Evolutionary conservation across 106 monocot species (phyloP), one percentile per base, ranked within the genome.

Genomic region (Vanilla planifolia): DNA sequence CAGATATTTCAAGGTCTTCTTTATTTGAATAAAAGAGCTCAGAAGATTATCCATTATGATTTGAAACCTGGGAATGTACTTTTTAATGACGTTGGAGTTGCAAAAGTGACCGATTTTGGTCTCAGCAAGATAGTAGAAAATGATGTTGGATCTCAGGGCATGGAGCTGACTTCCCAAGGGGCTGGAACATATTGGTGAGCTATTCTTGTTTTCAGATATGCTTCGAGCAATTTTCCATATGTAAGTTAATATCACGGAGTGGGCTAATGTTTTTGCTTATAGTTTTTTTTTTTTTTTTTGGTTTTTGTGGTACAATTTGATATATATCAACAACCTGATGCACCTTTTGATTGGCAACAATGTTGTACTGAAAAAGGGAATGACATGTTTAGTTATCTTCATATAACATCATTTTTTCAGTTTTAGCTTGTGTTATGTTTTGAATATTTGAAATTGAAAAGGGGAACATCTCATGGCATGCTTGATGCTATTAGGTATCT

Each of bases 1-100:
- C 96, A 98, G 77, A 91, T 98, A 81, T 98, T 98, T 73, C 96
- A 91, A 72, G 96, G 91, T 37, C 91, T 98, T 63, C 63, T 91
- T 13, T 98, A 98, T 64, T 63, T 98, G 64, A 98, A 98, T 48
- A 98, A 91, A 72, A 77, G 87, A 70, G 33, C 78, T 66, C 96
- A 91, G 66, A 98, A 81, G 63, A 85, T 98, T 43, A 98, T 98
- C 64, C 96, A 98, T 65, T 98, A 91, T 76, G 96, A 98, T 74
- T 72, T 98, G 67, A 98, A 98, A 43, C 96, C 96, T 46, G 96
- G 96, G 19, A 98, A 98, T 82, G 96, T 98, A 40, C 81, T 98
- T 8, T 98, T 98, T 75, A 87, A 98, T 70, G 96, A 91, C 69
- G 59, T 88, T 52, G 96, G 96, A 62, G 67, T 82, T 55, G 87